Base-by-base conservation (phyloP, 371 early-diverging fungal genomes). In the Parasitella parasitica region DNA sequence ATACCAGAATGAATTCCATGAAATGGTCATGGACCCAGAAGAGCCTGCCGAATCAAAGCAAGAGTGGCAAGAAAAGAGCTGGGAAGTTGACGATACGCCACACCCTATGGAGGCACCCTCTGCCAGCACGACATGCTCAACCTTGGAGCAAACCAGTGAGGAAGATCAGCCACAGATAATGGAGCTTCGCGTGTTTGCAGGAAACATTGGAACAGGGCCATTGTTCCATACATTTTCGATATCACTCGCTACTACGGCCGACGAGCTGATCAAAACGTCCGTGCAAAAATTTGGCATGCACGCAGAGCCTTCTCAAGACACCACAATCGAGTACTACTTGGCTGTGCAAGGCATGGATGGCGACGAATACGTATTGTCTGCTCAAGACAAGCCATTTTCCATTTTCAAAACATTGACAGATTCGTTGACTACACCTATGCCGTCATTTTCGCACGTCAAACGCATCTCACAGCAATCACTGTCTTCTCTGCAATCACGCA, bases 301-400 rank as follows among this genome's bases (percentile, higher is more conserved):
- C 9, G 8, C 34, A 4, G 48, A 69, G 18, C 66, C 69, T 2
- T 64, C 77, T 16, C 75, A 80, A 53, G 60, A 69, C 34, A 59
- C 67, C 5, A 66, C 71, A 1, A 70, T 75, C 36, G 78, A 78
- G 55, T 80, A 83, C 56, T 86, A 75, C 56, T 60, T 83, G 8
- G 81, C 86, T 28, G 85, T 86, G 11, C 79, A 81, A 41, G 84
- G 83, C 2, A 64, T 80, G 18, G 86, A 86, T 73, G 85, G 86
- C 61, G 86, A 86, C 46, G 85, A 84, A 28, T 83, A 82, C 22
- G 73, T 83, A 3, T 59, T 86, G 22, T 74, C 77, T 12, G 67
- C 78, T 4, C 80, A 82, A 46, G 86, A 86, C 57, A 84, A 86
- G 52, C 86, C 85, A 0, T 72, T 81, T 28, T 74, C 83, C 0